Evolutionary conservation across 345 rosid genomes (phyloP).

Genomic region (Lepidium sativum): DNA sequence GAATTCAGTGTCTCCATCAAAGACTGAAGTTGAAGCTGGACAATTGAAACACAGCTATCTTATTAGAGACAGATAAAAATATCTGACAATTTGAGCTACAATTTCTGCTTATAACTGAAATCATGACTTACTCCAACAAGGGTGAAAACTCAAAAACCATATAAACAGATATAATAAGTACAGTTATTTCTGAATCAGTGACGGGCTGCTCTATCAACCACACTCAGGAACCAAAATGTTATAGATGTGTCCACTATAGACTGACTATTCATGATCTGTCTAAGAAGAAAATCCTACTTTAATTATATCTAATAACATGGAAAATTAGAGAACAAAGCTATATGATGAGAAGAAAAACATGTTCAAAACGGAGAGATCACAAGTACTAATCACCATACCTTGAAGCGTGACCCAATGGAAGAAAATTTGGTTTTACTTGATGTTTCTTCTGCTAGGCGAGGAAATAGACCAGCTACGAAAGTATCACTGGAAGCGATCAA

Average conservation of each 20-base stretch:
- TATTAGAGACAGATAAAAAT: conserved; percentile 9
- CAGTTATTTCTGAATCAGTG: background rate
- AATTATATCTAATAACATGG: background rate
- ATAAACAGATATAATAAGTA: background rate
- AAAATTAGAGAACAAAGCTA: background rate
- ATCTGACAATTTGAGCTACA: background rate
- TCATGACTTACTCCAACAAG: conserved; percentile 10
- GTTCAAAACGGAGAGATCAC: background rate
- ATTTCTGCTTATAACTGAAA: conserved; percentile 2
- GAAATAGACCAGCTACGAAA: conserved; percentile 76
- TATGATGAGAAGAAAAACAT: background rate
- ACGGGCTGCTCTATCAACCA: conserved; percentile 5
- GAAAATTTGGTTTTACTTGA: conserved; percentile 97
- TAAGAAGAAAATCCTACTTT: background rate
- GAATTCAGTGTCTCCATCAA: conserved; percentile 92
- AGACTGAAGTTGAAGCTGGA: conserved; percentile 96
- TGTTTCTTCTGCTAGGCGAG: conserved; percentile 80
- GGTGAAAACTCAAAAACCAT: background rate
- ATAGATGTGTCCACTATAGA: background rate
- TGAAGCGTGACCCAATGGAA: conserved; percentile 94
- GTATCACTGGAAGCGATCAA: conserved; percentile 68
- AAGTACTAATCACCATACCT: conserved; percentile 39
- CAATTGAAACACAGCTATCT: conserved; percentile 13
- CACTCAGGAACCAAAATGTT: background rate
- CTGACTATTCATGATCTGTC: conserved; percentile 3